Evolutionary conservation across 257 asterid genomes (phyloP).

Genomic region (Apocynum venetum): DNA sequence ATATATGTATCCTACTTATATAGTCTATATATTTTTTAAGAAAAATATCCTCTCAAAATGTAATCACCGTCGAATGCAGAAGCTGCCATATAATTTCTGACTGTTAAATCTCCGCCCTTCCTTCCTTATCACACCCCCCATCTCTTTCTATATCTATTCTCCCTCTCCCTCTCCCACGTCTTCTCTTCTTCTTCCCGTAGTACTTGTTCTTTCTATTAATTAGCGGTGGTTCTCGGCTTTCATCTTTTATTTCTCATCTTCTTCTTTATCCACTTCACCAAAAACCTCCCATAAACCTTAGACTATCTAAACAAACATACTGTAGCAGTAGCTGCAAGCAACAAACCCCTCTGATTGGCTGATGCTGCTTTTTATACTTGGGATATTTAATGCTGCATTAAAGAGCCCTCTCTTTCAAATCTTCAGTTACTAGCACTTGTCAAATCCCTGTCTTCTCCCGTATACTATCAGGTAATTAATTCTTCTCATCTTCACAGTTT

Average conservation of each 20-base stretch:
- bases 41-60: background rate
- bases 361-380: too few relatives aligned
- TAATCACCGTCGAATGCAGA: constrained; percentile 29
- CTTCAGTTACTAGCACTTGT: background rate
- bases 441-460: constrained; percentile 6
- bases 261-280: constrained; percentile 25
- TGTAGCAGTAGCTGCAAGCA: too few relatives aligned
- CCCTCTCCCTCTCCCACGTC: constrained; percentile 18
- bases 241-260: constrained; percentile 24
- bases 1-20: background rate
- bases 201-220: background rate
- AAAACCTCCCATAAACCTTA: constrained; percentile 32
- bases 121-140: constrained; percentile 74
- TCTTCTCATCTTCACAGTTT: background rate
- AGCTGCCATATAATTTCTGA: constrained; percentile 57
- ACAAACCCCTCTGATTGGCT: too few relatives aligned
- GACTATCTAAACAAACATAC: background rate
- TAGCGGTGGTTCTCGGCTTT: constrained; percentile 4
- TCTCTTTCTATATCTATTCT: constrained; percentile 21
- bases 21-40: background rate
- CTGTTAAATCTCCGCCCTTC: constrained; percentile 93
- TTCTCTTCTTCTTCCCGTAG: background rate
- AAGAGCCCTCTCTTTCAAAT: constrained; percentile 25
- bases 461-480: constrained; percentile 2
- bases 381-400: constrained; percentile 45